phyloP scores from a whole-genome alignment of 2,329 filamentous ascomycete genomes.

The Ophiostoma perfectum region DNA sequence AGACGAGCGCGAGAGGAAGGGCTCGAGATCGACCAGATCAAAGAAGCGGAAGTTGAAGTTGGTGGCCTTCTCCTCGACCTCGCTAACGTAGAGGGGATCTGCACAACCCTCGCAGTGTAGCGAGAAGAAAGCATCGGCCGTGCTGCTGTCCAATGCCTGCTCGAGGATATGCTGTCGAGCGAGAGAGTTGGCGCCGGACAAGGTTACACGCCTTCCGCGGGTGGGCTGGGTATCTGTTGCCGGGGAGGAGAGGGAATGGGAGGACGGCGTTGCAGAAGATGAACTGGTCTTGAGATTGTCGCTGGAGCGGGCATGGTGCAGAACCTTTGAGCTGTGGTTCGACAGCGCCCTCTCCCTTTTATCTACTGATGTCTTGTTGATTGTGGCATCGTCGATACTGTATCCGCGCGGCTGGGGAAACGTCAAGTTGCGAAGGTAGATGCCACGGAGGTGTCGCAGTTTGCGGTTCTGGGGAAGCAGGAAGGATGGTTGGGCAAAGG shows the following conservation, averaged over 20 bases:
- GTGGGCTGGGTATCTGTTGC: background rate
- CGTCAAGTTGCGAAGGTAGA: conserved; percentile 80
- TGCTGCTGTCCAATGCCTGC: conserved; percentile 61
- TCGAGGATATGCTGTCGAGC: conserved; percentile 70
- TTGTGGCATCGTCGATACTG: conserved; percentile 62
- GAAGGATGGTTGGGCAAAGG: conserved; percentile 40
- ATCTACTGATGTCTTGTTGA: conserved; percentile 49
- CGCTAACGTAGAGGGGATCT: conserved; percentile 85
- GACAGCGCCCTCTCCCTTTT: conserved; percentile 60
- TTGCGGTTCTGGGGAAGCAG: conserved; percentile 73
- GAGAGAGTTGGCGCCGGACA: conserved; percentile 39
- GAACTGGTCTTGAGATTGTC: conserved; percentile 40
- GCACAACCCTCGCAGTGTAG: conserved; percentile 62
- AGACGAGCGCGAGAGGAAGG: conserved; percentile 60
- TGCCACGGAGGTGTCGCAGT: conserved; percentile 77
- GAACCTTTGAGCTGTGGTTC: conserved; percentile 30
- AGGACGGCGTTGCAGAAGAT: background rate
- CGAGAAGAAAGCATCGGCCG: conserved; percentile 87
- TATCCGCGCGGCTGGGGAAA: conserved; percentile 53
- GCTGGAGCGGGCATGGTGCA: conserved; percentile 54
- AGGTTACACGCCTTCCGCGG: conserved; percentile 45
- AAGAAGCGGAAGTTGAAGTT: conserved; percentile 89
- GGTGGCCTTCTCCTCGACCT: conserved; percentile 70
- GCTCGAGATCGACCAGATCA: conserved; percentile 60
- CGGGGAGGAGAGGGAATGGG: background rate